Evolutionary conservation across 345 rosid genomes (phyloP), one percentile per base, ranked within the genome.

Genomic region (Eucalyptus paniculata): DNA sequence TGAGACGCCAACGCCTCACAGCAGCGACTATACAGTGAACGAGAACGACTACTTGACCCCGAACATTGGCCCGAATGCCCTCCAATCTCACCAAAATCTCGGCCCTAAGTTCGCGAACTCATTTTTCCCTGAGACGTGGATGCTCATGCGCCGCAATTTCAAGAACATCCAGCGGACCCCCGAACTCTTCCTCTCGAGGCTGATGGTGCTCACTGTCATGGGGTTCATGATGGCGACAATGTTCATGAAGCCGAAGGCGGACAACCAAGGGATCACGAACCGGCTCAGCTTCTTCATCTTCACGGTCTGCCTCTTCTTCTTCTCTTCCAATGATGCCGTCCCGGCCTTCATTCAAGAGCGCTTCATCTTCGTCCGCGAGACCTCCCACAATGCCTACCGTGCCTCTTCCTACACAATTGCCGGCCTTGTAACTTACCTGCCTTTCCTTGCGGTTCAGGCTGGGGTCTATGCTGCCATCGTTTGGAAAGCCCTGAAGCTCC

Each of bases 181-280:
- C 6, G 96, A 95, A 89, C 96, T 95, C 62, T 95, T 95, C 93
- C 96, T 94, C 54, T 95, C 97, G 28, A 91, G 97, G 72, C 95
- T 94, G 53, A 40, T 94, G 91, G 97, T 94, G 89, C 93, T 95
- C 40, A 92, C 96, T 12, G 23, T 92, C 45, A 95, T 95, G 97
- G 97, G 97, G 14, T 3, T 94, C 56, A 93, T 95, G 96, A 95
- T 95, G 97, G 96, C 96, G 45, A 94, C 97, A 12, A 94, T 95
- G 97, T 95, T 95, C 96, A 47, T 53, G 89, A 91, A 90, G 21
- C 97, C 97, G 4, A 91, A 89, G 87, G 21, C n/a, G 0, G 83
- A 88, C 88, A 18, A 86, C 56, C 95, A 95, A 87, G 97, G 96
- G 60, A 93, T 95, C 92, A 94, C 96, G 9, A 90, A 95, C 87